Percentiles rank a stretch among this genome's conserved stretches.
Conservation (phyloP, 139 green algal genomes). For the Diplosphaera chodatii region DNA sequence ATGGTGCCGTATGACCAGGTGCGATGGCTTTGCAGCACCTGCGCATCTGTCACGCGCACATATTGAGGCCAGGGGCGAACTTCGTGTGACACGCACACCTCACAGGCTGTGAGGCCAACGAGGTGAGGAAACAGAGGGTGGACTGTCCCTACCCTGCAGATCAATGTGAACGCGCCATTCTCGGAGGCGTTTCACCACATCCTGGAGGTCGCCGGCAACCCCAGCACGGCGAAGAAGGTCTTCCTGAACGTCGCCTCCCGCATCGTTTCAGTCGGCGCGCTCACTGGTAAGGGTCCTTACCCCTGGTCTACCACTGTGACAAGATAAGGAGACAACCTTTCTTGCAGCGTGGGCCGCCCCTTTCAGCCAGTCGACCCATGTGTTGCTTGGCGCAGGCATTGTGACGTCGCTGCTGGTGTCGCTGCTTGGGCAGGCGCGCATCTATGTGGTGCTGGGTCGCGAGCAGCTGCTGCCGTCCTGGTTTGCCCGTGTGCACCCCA, state of each 20-base stretch:
- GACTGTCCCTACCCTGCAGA: too few species aligned
- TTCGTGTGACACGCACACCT: neutral
- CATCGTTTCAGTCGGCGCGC: constrained; percentile 11
- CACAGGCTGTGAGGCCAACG: too few species aligned
- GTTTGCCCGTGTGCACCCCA: constrained; percentile 49
- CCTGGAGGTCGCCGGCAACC: neutral
- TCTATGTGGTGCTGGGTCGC: constrained; percentile 74
- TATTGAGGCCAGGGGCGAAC: neutral
- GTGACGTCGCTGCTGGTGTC: constrained; percentile 54
- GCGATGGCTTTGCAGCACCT: too few species aligned
- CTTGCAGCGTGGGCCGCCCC: too few species aligned
- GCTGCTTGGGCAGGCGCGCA: constrained; percentile 69
- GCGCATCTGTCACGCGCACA: neutral
- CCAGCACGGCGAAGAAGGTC: neutral
- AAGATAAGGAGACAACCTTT: too few species aligned
- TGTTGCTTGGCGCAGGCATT: constrained; percentile 70
- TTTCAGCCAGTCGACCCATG: too few species aligned
- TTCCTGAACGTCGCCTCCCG: constrained; percentile 17
- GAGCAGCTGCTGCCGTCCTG: constrained; percentile 61
- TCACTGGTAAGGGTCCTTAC: too few species aligned
- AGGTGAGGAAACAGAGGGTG: too few species aligned
- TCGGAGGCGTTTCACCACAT: constrained; percentile 40
- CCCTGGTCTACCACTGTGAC: too few species aligned
- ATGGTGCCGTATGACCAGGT: constrained; percentile 28
- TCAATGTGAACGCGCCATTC: constrained; percentile 51